A percentile compares a stretch with the other conserved stretches of the same genome.
phyloP scores from a whole-genome alignment of 2,329 filamentous ascomycete genomes.

The Fusarium xylarioides region DNA sequence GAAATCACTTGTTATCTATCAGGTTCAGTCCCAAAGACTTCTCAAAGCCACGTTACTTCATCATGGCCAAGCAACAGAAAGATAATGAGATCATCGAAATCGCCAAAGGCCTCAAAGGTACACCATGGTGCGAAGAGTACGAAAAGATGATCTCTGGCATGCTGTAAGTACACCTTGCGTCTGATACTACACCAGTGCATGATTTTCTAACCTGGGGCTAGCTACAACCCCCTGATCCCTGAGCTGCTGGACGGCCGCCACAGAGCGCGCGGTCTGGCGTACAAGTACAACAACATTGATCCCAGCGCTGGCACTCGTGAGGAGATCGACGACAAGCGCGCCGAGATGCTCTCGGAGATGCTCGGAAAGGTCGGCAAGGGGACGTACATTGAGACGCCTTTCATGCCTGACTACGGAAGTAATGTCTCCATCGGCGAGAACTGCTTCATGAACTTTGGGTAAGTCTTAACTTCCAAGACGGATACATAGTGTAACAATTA shows the following conservation, averaged over 20 bases:
- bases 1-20: too few species aligned
- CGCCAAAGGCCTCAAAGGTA: conserved; percentile 28
- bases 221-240: conserved; percentile 33
- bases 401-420: conserved; percentile 72
- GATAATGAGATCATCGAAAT: conserved; percentile 34
- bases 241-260: conserved; percentile 35
- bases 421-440: conserved; percentile 69
- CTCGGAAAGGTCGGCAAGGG: conserved; percentile 45
- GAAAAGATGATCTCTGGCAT: conserved; percentile 43
- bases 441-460: conserved; percentile 68
- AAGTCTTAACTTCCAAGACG: not conserved
- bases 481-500: fast-evolving
- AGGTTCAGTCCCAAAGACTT: too few species aligned
- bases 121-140: conserved; percentile 40
- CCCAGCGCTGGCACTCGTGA: conserved; percentile 28
- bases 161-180: conserved; percentile 16
- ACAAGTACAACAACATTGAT: conserved; percentile 40
- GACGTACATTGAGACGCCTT: conserved; percentile 67
- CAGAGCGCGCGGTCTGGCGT: conserved; percentile 26
- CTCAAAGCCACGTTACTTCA: not conserved
- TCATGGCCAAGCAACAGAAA: conserved; percentile 34
- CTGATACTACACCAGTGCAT: fast-evolving
- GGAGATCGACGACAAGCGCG: conserved; percentile 4
- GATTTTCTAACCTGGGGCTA: not conserved
- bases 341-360: conserved; percentile 23